These are phyloP conservation scores for Candida namnaoensis DNA, from an alignment of 805 yeast species.

Conservation along the genomic window DNA sequence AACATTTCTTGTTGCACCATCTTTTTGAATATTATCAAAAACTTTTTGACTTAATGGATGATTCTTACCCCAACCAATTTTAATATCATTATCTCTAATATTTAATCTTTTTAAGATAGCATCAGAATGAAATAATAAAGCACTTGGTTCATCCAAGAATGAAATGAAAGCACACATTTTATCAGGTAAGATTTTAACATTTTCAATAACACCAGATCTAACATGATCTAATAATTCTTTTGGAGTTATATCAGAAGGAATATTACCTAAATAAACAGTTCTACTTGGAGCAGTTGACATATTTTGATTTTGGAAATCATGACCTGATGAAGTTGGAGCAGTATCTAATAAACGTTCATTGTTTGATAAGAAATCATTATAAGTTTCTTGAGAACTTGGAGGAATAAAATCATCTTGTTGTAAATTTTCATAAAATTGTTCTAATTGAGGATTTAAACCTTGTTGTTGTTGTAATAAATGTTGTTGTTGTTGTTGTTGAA, in stretches of 20 bases:
- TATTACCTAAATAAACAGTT: conserved; percentile 84
- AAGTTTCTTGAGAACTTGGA: neutral
- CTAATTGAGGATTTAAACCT: neutral
- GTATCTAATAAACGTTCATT: neutral
- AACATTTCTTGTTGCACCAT: conserved; percentile 91
- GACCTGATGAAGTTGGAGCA: neutral
- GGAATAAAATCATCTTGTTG: neutral
- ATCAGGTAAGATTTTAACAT: conserved; percentile 66
- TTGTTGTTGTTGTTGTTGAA: neutral
- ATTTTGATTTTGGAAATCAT: neutral
- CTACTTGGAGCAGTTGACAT: conserved; percentile 51
- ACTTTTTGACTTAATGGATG: conserved; percentile 69
- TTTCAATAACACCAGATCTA: conserved; percentile 83
- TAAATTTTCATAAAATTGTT: neutral
- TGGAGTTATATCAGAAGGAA: conserved; percentile 74
- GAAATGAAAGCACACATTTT: conserved; percentile 88
- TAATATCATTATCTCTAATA: conserved; percentile 72
- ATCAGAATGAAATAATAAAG: conserved; percentile 87
- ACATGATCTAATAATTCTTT: conserved; percentile 84
- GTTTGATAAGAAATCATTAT: neutral
- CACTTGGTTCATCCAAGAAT: conserved; percentile 82
- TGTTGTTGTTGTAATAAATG: neutral
- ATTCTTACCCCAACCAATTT: conserved; percentile 91
- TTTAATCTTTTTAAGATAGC: conserved; percentile 78
- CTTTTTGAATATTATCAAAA: conserved; percentile 65